Evolutionary conservation across 768 basidiomycete genomes (phyloP), one percentile per base, ranked within the genome.

Genomic region (Panellus pusillus): DNA sequence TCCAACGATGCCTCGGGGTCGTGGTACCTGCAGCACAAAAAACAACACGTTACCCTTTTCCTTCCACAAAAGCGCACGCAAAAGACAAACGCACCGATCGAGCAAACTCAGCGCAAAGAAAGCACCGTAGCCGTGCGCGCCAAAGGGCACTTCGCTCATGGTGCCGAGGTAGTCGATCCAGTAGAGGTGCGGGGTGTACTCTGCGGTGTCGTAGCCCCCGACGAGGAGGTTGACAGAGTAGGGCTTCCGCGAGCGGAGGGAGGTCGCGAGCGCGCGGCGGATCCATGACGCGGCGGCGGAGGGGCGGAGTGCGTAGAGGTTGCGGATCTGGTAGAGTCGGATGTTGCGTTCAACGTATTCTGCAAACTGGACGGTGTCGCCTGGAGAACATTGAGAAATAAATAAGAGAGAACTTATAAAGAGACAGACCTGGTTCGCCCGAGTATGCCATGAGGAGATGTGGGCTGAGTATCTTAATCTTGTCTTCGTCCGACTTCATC

Each of bases 151-250:
- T 50, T 86, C 82, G 3, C 86, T 81, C 66, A 90, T 79, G 6
- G 97, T 96, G 20, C 97, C 97, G 29, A 97, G 79, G 70, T 96
- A 93, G 74, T 99, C 97, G 55, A 98, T 78, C 94, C 95, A 98
- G 76, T 95, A 97, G 12, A 96, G 78, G 58, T 83, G 82, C 6
- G 95, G 93, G 14, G 75, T 74, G 59, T 81, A 65, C 7, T 80
- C 80, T 37, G 90, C 83, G 48, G 82, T 82, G 70, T 99, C 97
- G 69, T 86, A 98, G 13, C 97, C 97, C 6, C 91, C 96, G 9
- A 99, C 74, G 5, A 99, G 85, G 3, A 99, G 76, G 68, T 98
- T 96, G 63, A 99, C 97, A 1, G 87, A 69, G 70, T 97, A 98
- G 0, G 96, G 89, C 48, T 82, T 80, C 53, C 91, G 82, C 0